Conservation (phyloP, 805 yeast species). For the Pichia exigua region DNA sequence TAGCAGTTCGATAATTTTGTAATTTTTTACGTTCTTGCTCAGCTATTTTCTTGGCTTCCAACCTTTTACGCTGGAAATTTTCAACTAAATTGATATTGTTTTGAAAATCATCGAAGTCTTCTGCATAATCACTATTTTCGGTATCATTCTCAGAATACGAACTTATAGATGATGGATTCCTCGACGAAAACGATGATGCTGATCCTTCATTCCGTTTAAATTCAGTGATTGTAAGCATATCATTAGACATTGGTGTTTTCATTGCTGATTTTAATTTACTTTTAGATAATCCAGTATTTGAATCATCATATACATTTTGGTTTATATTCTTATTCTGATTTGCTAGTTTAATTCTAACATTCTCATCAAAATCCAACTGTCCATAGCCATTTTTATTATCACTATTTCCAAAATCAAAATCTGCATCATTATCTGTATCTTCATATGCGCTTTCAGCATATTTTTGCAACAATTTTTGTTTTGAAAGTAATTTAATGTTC, state of each 20-base stretch:
- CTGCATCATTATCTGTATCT: background rate
- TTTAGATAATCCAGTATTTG: background rate
- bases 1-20: background rate
- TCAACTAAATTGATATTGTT: conserved; percentile 10
- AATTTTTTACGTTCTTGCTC: conserved; percentile 8
- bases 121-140: conserved; percentile 27
- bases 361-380: conserved; percentile 2
- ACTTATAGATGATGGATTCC: conserved; percentile 9
- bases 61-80: conserved; percentile 15
- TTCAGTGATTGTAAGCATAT: background rate
- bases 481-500: conserved; percentile 13
- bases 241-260: background rate
- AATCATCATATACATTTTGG: background rate
- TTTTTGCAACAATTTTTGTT: background rate
- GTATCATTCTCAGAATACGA: conserved; percentile 25
- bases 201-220: conserved; percentile 16
- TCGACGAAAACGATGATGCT: conserved; percentile 21
- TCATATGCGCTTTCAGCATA: background rate
- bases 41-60: conserved; percentile 14
- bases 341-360: background rate
- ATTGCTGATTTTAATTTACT: background rate
- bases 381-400: background rate
- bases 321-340: background rate
- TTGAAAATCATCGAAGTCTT: conserved; percentile 20
- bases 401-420: background rate